phyloP scores from a whole-genome alignment of 805 yeast species.

The Priceomyces fermenticarens region DNA sequence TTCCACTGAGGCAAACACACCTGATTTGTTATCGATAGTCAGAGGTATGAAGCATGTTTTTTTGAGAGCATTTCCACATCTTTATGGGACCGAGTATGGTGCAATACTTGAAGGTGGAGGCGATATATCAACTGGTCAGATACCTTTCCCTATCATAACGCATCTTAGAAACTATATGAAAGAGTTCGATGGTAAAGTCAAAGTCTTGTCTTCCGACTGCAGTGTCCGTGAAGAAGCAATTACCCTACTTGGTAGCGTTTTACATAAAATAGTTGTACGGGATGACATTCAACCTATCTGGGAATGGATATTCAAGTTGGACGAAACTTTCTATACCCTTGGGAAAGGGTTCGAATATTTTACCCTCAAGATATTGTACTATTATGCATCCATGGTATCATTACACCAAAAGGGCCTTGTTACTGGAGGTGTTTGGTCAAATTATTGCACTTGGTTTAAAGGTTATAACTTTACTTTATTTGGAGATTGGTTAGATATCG shows the following conservation, averaged over 20 bases:
- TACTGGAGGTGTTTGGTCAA: conserved; percentile 20
- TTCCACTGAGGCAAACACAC: too few species aligned
- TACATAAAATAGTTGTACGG: too few species aligned
- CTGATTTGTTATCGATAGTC: conserved; percentile 20
- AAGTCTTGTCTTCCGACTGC: too few species aligned
- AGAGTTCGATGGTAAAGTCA: too few species aligned
- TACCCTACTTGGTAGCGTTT: too few species aligned
- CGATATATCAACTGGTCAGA: background rate
- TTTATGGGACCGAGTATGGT: conserved; percentile 3
- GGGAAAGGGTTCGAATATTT: conserved; percentile 14
- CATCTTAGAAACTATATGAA: too few species aligned
- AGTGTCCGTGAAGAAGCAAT: too few species aligned
- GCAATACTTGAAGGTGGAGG: conserved; percentile 3
- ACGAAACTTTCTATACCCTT: conserved; percentile 11
- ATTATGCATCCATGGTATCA: too few species aligned
- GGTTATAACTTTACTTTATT: conserved; percentile 6
- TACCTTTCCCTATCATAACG: conserved; percentile 5
- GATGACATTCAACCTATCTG: too few species aligned
- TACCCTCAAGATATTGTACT: conserved; percentile 22
- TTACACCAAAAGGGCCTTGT: too few species aligned
- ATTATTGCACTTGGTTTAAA: conserved; percentile 17
- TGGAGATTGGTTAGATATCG: conserved; percentile 10
- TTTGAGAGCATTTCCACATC: conserved; percentile 7
- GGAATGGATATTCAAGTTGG: conserved; percentile 21
- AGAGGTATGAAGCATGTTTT: conserved; percentile 12